Evolutionary conservation across 768 basidiomycete genomes (phyloP).

Genomic region (Russula abietina): DNA sequence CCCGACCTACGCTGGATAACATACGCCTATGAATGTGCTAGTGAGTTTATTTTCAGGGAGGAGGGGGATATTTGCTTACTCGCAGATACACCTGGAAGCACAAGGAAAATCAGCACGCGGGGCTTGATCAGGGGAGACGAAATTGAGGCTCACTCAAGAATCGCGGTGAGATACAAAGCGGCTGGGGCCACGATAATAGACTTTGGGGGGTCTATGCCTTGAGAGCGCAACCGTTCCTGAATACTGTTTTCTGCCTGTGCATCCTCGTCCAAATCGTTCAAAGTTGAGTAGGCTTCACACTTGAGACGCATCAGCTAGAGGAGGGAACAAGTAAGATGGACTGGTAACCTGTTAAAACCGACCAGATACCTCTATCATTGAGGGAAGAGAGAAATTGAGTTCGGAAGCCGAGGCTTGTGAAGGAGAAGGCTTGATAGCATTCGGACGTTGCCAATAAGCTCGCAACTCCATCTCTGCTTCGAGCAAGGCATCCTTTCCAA

Average conservation of each 20-base stretch:
- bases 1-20: constrained; percentile 74
- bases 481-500: constrained; percentile 87
- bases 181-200: constrained; percentile 64
- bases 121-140: neutral
- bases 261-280: constrained; percentile 78
- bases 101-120: constrained; percentile 23
- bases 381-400: constrained; percentile 61
- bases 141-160: constrained; percentile 70
- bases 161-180: constrained; percentile 84
- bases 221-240: constrained; percentile 50
- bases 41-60: constrained; percentile 12
- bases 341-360: neutral
- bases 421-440: constrained; percentile 33
- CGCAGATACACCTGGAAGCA: constrained; percentile 68
- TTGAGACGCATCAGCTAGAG: constrained; percentile 70
- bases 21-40: constrained; percentile 55
- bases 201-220: constrained; percentile 39
- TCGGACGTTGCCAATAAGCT: constrained; percentile 79
- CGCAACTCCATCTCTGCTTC: constrained; percentile 91
- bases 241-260: constrained; percentile 55
- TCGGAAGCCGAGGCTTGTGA: constrained; percentile 42
- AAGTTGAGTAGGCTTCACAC: constrained; percentile 82
- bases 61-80: constrained; percentile 47
- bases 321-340: constrained; percentile 18
- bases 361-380: constrained; percentile 63